A percentile compares a stretch with the other conserved stretches of the same genome.
Conservation (phyloP, 192 early-diverging fungal genomes). For the Coemansia sp. region DNA sequence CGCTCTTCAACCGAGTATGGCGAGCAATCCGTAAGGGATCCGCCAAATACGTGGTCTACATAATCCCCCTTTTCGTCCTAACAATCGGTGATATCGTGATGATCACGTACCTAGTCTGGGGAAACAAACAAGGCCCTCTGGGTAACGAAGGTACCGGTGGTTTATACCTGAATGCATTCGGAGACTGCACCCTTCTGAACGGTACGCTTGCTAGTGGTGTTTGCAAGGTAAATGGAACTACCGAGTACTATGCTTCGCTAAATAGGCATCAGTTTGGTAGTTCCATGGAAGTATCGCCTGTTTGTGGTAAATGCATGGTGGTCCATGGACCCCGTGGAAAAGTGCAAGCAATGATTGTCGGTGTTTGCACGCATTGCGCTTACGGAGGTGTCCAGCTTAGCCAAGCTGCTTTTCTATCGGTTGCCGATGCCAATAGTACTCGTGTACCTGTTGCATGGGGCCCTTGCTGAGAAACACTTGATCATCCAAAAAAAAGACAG, state of each 20-base stretch:
- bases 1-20: neutral
- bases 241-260: neutral
- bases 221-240: neutral
- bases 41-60: neutral
- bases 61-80: neutral
- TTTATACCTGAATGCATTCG: neutral
- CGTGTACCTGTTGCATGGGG: slow-evolving; percentile 44
- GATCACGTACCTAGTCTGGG: slow-evolving; percentile 3
- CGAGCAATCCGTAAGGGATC: neutral
- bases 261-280: neutral
- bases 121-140: neutral
- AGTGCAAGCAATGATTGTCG: slow-evolving; percentile 30
- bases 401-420: slow-evolving; percentile 31
- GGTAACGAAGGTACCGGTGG: neutral
- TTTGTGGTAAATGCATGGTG: slow-evolving; percentile 41
- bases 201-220: neutral
- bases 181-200: neutral
- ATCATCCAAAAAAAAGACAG: no score
- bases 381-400: slow-evolving; percentile 42
- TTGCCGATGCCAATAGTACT: slow-evolving; percentile 27
- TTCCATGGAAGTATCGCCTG: neutral
- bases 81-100: neutral
- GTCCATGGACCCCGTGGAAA: slow-evolving; percentile 23
- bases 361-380: slow-evolving; percentile 38
- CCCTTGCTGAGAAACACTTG: neutral